Evolutionary conservation across 1,284 basidiomycete species (phyloP).

Genomic region (Heterobasidion parviporum): DNA sequence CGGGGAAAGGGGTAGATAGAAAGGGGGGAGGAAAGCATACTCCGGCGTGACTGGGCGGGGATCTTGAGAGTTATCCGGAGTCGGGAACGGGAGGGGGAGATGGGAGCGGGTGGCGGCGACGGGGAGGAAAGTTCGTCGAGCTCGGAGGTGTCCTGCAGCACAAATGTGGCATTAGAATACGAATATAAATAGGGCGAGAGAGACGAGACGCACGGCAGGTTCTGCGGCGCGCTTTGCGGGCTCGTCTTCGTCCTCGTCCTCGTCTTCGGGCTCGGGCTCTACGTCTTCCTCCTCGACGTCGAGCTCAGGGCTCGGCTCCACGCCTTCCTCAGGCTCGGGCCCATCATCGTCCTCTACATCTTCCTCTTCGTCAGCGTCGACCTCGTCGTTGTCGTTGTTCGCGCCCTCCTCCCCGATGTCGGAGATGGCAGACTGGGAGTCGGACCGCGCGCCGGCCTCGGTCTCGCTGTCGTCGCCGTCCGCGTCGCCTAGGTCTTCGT

Average conservation of each 20-base stretch:
- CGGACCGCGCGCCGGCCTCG: too few species aligned
- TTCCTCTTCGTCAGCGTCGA: slow-evolving; percentile 1
- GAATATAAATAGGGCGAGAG: neutral
- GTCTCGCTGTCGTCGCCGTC: too few species aligned
- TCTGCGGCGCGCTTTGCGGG: slow-evolving; percentile 6
- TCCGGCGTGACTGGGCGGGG: slow-evolving; percentile 31
- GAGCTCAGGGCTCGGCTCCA: neutral
- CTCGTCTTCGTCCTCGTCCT: slow-evolving; percentile 1
- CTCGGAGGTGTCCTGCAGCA: slow-evolving; percentile 1
- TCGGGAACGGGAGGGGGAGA: slow-evolving; percentile 12
- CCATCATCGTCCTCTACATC: slow-evolving; percentile 15
- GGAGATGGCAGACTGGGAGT: too few species aligned
- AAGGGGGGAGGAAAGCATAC: slow-evolving; percentile 20
- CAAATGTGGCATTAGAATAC: too few species aligned
- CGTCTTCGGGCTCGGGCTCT: slow-evolving; percentile 9
- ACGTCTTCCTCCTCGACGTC: slow-evolving; percentile 7
- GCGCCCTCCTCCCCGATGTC: slow-evolving; percentile 15
- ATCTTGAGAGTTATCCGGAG: slow-evolving; percentile 64
- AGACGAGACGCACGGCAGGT: neutral
- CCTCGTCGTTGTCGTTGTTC: slow-evolving; percentile 3
- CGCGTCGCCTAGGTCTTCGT: too few species aligned
- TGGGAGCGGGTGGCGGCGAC: slow-evolving; percentile 17
- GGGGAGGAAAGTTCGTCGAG: slow-evolving; percentile 23
- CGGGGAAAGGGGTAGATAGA: slow-evolving; percentile 10
- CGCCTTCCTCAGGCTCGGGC: slow-evolving; percentile 16